phyloP scores from a whole-genome alignment of 2,329 filamentous ascomycete species.

The Verticillium nubilum region DNA sequence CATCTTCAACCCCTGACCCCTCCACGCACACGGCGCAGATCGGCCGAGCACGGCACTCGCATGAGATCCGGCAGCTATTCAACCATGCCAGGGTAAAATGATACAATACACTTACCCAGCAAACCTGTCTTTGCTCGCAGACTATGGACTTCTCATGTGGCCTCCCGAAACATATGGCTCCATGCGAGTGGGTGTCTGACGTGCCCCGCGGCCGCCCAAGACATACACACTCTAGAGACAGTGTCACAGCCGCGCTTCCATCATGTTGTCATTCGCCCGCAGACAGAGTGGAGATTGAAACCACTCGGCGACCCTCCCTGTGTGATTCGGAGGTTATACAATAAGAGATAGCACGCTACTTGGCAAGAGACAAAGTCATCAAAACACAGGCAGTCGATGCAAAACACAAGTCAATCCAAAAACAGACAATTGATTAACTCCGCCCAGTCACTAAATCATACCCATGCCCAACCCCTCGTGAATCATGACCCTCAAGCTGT shows the following conservation, averaged over 20 bases:
- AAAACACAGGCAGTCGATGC: not conserved
- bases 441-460: not conserved
- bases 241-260: not conserved
- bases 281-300: not conserved
- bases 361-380: not conserved
- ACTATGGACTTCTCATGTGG: no score
- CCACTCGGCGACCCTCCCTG: not conserved
- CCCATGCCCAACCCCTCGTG: not conserved
- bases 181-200: not conserved
- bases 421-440: not conserved
- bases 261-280: not conserved
- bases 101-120: no score
- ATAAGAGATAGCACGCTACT: not conserved
- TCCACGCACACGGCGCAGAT: not conserved
- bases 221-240: not conserved
- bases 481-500: constrained; percentile 11
- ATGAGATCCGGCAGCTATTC: not conserved
- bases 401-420: not conserved
- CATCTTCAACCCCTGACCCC: not conserved
- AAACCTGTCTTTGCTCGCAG: no score
- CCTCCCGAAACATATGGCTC: not conserved
- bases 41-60: not conserved
- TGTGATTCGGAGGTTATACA: not conserved
- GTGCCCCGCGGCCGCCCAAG: not conserved
- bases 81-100: not conserved